phyloP scores from a whole-genome alignment of 2,329 filamentous ascomycete species.

The Reticulascus tulasneorum region DNA sequence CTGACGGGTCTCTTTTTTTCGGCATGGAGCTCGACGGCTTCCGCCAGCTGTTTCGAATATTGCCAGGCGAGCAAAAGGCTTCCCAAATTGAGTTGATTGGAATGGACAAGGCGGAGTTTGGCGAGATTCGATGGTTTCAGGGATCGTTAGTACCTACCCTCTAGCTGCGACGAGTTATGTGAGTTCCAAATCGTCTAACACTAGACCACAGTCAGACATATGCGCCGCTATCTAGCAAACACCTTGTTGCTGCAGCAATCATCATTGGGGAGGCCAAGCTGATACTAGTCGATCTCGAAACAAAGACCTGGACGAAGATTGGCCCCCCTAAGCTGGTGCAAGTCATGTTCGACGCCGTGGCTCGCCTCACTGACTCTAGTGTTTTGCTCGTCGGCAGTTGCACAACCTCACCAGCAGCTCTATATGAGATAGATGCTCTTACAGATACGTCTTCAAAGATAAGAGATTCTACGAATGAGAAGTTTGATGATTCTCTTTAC shows the following conservation, averaged over 20 bases:
- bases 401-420: conserved; percentile 21
- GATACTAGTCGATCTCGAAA: conserved; percentile 33
- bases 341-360: conserved; percentile 29
- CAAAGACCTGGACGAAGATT: conserved; percentile 24
- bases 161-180: too few relatives aligned
- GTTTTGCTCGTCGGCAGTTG: conserved; percentile 35
- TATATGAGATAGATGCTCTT: conserved; percentile 30
- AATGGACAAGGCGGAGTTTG: conserved; percentile 37
- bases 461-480: conserved; percentile 28
- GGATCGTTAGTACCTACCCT: conserved; percentile 27
- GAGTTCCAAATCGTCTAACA: conserved; percentile 1
- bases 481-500: conserved; percentile 24
- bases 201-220: conserved; percentile 32
- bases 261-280: conserved; percentile 29
- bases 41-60: conserved; percentile 42
- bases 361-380: conserved; percentile 26
- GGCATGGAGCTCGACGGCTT: conserved; percentile 41
- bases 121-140: conserved; percentile 25
- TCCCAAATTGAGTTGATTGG: conserved; percentile 29
- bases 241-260: conserved; percentile 29
- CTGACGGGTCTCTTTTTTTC: conserved; percentile 45
- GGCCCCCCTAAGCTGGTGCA: conserved; percentile 18
- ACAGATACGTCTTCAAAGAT: conserved; percentile 21
- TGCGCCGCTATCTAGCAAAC: conserved; percentile 28
- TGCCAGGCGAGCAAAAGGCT: conserved; percentile 20